Conservation (phyloP, 1,284 basidiomycete genomes). For the Ganoderma boninense region DNA sequence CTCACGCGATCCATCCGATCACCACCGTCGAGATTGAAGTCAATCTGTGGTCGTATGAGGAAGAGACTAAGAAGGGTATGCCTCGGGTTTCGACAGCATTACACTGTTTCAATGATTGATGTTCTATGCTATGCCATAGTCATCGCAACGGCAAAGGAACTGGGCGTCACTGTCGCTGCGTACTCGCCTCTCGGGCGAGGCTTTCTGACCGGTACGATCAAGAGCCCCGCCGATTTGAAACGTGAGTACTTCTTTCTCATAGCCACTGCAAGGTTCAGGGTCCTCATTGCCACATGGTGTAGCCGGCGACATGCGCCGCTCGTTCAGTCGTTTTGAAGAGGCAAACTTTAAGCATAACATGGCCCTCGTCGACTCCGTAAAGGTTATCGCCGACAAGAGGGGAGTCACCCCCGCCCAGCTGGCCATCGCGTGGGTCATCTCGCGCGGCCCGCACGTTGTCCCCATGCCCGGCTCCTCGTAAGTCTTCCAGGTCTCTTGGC, state of each 20-base stretch:
- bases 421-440: slow-evolving; percentile 66
- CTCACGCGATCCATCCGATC: slow-evolving; percentile 31
- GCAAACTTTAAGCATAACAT: slow-evolving; percentile 62
- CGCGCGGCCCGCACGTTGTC: slow-evolving; percentile 55
- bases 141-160: slow-evolving; percentile 48
- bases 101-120: not conserved
- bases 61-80: slow-evolving; percentile 53
- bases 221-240: slow-evolving; percentile 53
- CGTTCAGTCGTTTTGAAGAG: slow-evolving; percentile 45
- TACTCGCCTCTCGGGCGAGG: slow-evolving; percentile 69
- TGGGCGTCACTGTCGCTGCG: slow-evolving; percentile 58
- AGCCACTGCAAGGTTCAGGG: slow-evolving; percentile 22
- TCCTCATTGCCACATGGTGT: not conserved
- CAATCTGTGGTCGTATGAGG: slow-evolving; percentile 57
- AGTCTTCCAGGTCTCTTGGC: slow-evolving; percentile 40
- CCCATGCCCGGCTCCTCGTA: slow-evolving; percentile 64
- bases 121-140: slow-evolving; percentile 38
- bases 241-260: slow-evolving; percentile 25
- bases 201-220: slow-evolving; percentile 60
- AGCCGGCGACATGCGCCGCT: slow-evolving; percentile 47
- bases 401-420: slow-evolving; percentile 64
- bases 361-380: slow-evolving; percentile 56
- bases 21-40: slow-evolving; percentile 53
- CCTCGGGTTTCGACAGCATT: not conserved
- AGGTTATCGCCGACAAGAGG: slow-evolving; percentile 56